Evolutionary conservation across 257 asterid species (phyloP), one percentile per base, ranked within the genome.

Genomic region (Asclepias syriaca): DNA sequence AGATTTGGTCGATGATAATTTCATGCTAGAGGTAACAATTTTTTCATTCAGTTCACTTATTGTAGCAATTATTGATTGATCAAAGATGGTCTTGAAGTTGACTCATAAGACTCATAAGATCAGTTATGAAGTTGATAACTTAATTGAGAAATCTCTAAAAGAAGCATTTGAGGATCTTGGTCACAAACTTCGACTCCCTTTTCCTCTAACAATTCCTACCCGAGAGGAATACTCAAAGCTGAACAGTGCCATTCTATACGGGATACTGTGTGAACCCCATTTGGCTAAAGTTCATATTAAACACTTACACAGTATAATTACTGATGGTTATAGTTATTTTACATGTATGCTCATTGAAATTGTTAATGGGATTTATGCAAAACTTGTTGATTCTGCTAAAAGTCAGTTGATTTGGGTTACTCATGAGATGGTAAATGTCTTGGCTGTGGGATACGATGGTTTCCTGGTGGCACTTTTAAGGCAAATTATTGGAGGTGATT

Each of bases 401-500:
- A 75, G 68, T 77, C 94, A 90, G 83, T 66, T 90, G 75, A 72
- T 90, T 70, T 86, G 86, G 90, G 83, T 87, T 61, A 74, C 87
- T 22, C 73, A 56, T 59, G 92, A 85, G 77, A 81, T 91, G 95
- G 80, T 87, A 56, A 67, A 75, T 74, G 96, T 83, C 45, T 77
- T 83, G 24, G 92, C 88, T 24, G 59, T 87, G 19, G 96, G 96
- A 68, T 75, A 87, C 75, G 96, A 90, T 83, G 79, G 81, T 58
- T 84, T 92, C 78, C 14, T 90, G 24, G 85, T 87, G 73, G 82
- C 86, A 61, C 89, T 89, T 72, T 66, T 86, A 78, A 84, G 96
- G 86, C 98, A 87, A 84, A 88, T 84, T 80, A 75, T 82, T 50
- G 90, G 96, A 67, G 93, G 96, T 39, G 97, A 89, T 82, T 83